Conservation (phyloP, 2,329 filamentous ascomycete genomes). For the Biscogniauxia marginata region DNA sequence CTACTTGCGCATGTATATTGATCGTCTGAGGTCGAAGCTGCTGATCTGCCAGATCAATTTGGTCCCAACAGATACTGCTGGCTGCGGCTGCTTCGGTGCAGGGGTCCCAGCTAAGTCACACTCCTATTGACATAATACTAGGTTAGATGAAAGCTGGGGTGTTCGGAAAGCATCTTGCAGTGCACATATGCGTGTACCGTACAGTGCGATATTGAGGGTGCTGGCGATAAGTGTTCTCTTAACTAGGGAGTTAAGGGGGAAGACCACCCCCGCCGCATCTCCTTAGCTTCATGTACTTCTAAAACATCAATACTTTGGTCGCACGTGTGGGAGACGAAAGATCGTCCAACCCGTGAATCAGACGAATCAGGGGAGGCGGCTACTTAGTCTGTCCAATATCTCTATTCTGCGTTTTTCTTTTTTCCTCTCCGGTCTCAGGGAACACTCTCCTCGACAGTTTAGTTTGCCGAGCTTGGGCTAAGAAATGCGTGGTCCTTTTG, state of each 20-base stretch:
- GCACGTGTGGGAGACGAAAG: constrained; percentile 2
- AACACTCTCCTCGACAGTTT: constrained; percentile 1
- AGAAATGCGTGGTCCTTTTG: constrained; percentile 19
- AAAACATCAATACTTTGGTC: constrained; percentile 11
- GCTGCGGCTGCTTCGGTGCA: constrained; percentile 15
- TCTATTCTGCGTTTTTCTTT: constrained; percentile 8
- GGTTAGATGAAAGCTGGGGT: constrained; percentile 11
- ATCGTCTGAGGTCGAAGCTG: neutral
- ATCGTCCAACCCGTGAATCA: constrained; percentile 5
- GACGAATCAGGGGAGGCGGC: constrained; percentile 1
- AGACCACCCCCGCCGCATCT: neutral
- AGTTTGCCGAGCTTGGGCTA: constrained; percentile 8
- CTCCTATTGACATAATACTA: constrained; percentile 9
- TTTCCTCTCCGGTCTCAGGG: constrained; percentile 3
- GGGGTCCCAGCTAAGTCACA: constrained; percentile 7
- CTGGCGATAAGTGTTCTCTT: neutral
- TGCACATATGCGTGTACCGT: neutral
- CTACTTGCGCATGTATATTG: neutral
- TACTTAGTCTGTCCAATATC: constrained; percentile 6
- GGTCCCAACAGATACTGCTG: constrained; percentile 17
- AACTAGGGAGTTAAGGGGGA: neutral
- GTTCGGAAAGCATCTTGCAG: neutral
- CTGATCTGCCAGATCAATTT: constrained; percentile 13
- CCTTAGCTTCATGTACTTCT: neutral
- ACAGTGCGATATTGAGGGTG: neutral